Evolutionary conservation across 1,139 yeast genomes (phyloP), one percentile per base, ranked within the genome.

Genomic region (Yamadazyma atmosphaerica): DNA sequence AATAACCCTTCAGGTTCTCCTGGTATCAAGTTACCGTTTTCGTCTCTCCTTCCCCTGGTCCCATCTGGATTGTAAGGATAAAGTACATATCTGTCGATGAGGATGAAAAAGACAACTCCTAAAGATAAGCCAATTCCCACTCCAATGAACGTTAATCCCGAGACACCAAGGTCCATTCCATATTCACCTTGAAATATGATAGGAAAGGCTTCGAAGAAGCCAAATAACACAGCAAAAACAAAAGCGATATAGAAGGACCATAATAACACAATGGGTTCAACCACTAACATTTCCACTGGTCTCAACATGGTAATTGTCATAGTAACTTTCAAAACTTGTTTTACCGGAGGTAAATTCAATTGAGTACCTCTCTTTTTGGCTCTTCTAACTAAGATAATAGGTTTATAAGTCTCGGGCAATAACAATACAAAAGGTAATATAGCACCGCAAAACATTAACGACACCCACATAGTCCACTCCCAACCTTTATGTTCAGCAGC

Each of bases 401-500:
- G 79, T 55, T 79, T 83, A 56, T 81, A 84, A 16, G 92, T 83
- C 59, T 84, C 92, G 15, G 90, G 88, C 55, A 79, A 65, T 4
- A 79, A 11, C 9, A 72, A 50, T 4, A 83, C 71, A 38, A 82
- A 78, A 4, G 84, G 78, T 47, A 82, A 66, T 33, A 79, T 61
- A n/a, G 72, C 64, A 25, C 90, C 94, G 31, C 83, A 81, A 49
- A 83, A 78, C 75, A 85, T 81, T 45, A 86, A 63, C 48, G 80
- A 78, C 29, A 85, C 81, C 90, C 92, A 86, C 68, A 81, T 69
- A 11, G 74, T 59, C 94, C 95, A 86, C 57, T 79, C 70, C 88
- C 94, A 84, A 42, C 80, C 79, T 54, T 82, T 76, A 38, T 72
- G 56, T 53, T 81, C 80, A 15, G 81, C 83, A 15, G 86, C 86